Evolutionary conservation across 495 filamentous ascomycete species (phyloP).

Genomic region (Penicillium desertorum): DNA sequence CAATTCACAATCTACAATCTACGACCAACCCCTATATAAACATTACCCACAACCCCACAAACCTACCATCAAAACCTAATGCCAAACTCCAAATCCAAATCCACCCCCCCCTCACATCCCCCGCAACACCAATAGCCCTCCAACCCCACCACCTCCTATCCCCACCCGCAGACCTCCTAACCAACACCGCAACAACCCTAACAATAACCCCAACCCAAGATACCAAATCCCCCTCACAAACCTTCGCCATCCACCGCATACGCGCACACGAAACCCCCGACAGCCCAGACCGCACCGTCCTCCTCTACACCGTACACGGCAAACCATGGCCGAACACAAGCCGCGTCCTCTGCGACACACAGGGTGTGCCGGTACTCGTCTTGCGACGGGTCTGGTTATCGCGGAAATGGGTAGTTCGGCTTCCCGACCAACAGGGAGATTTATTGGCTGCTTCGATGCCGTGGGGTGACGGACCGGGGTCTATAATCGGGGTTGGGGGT

Average conservation of each 20-base stretch:
- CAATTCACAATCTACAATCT: neutral
- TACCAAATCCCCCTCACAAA: conserved; percentile 17
- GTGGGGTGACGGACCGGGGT: conserved; percentile 12
- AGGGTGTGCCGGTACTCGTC: conserved; percentile 19
- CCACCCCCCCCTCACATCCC: conserved; percentile 4
- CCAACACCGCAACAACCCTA: conserved; percentile 30
- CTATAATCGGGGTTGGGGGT: conserved; percentile 14
- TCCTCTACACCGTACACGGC: conserved; percentile 24
- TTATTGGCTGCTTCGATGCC: conserved; percentile 3
- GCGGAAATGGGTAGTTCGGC: conserved; percentile 14
- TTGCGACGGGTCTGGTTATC: conserved; percentile 24
- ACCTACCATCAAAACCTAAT: neutral
- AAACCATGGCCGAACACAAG: conserved; percentile 23
- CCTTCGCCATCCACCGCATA: conserved; percentile 21
- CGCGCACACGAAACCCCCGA: conserved; percentile 22
- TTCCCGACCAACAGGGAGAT: neutral
- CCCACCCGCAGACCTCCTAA: conserved; percentile 27
- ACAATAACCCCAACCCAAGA: conserved; percentile 17
- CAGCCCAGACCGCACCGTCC: conserved; percentile 16
- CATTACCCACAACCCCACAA: neutral
- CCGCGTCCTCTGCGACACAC: conserved; percentile 21
- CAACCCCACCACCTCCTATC: conserved; percentile 28
- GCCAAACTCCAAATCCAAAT: neutral
- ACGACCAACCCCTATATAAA: neutral
- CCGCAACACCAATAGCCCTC: conserved; percentile 24